phyloP scores from a whole-genome alignment of 176 grass and related monocot genomes.

The Eragrostis curvula region DNA sequence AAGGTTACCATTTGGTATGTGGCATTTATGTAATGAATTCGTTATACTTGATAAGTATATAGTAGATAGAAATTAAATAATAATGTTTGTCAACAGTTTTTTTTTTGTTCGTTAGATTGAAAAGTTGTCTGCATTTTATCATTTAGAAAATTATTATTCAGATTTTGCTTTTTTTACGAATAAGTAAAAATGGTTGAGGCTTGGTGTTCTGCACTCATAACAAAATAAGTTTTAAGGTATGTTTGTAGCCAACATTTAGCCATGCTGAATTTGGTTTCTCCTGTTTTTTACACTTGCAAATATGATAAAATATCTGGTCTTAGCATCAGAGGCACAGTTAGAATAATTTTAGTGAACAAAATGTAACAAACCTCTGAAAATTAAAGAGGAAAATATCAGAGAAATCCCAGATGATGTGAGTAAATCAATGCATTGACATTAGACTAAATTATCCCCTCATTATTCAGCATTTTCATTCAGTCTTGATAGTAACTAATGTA shows the following conservation, averaged over 20 bases:
- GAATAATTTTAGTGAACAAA: not conserved
- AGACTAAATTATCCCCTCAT: not conserved
- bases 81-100: not conserved
- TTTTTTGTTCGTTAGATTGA: not conserved
- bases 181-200: not conserved
- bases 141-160: not conserved
- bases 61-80: not conserved
- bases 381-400: not conserved
- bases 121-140: slow-evolving; percentile 13
- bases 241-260: not conserved
- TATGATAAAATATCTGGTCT: not conserved
- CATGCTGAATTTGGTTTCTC: not conserved
- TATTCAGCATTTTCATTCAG: not conserved
- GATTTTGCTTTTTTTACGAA: not conserved
- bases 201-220: not conserved
- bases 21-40: not conserved
- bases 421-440: no score
- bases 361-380: not conserved
- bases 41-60: not conserved
- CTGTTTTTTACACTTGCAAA: not conserved
- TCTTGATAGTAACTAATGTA: no score
- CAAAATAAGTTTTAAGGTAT: not conserved
- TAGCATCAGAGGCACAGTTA: not conserved
- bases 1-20: not conserved
- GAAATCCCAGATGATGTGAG: no score